Base-by-base conservation (phyloP, 2,329 filamentous ascomycete genomes). In the Akanthomyces dipterigenus region DNA sequence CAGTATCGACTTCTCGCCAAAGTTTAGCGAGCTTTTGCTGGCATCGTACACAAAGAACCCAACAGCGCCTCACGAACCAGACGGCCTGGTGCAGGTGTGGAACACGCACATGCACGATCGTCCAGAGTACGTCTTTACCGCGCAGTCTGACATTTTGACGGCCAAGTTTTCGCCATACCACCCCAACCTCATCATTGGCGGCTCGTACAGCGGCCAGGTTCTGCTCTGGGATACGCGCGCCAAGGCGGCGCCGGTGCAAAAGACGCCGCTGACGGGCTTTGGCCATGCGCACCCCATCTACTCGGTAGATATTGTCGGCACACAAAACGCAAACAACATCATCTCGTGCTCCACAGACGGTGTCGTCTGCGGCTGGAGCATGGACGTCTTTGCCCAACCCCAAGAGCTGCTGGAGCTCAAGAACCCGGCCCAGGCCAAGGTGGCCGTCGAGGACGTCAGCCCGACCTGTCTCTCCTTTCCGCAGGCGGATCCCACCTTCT, bases 161-260 rank as follows among this genome's bases (percentile, higher is more conserved):
- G 95, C 95, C 65, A 96, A 95, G 67, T 99, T 99, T 76, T 98
- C 95, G n/a, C 95, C 95, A 0, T 97, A 97, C 72, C 95, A 99
- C 73, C 93, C 93, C 5, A 97, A 96, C 67, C 82, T 99, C 59
- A 96, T 99, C 69, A 87, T 99, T 64, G 95, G 95, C 64, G 96
- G 96, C 54, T 93, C 93, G 40, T 99, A 99, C 77, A 96, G 91
- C 63, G 95, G 95, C 7, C 96, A 99, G 75, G 91, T 99, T 18
- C 84, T 98, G 51, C 83, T 99, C 20, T 99, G 95, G 95, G 96
- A 99, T 71, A 99, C 92, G 12, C 88, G 95, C 65, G 90, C 91
- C 57, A 91, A 90, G 69, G 90, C 92, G 20, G 87, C 88, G 20
- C 93, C 96, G 0, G 92, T 98, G 6, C 93, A 97, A 70, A 97